Conservation (phyloP, 345 rosid species). For the Boechera retrofracta region DNA sequence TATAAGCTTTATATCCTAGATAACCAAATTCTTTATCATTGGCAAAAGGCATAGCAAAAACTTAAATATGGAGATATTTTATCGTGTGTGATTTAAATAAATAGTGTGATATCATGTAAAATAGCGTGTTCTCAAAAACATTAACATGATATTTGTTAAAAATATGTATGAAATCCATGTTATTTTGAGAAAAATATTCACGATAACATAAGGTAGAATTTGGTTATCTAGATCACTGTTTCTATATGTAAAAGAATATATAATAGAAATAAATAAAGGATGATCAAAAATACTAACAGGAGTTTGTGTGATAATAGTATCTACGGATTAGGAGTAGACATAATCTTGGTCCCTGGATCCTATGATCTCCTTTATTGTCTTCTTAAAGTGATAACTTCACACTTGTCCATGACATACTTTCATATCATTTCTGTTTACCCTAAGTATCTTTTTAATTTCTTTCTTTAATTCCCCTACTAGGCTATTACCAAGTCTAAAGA, state of each 20-base stretch:
- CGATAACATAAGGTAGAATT: not conserved
- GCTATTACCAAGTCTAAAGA: not conserved
- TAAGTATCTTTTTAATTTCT: not conserved
- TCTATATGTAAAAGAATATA: not conserved
- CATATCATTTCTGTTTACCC: slow-evolving; percentile 26
- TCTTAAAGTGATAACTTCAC: slow-evolving; percentile 55
- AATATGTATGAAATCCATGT: not conserved
- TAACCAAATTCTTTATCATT: not conserved
- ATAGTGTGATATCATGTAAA: not conserved
- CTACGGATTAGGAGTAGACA: slow-evolving; percentile 45
- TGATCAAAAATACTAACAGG: not conserved
- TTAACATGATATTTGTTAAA: not conserved
- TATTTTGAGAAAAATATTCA: too few species aligned
- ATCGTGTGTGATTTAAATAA: not conserved
- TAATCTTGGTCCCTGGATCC: slow-evolving; percentile 44
- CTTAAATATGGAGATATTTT: too few species aligned
- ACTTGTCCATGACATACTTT: slow-evolving; percentile 47
- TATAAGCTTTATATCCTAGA: not conserved
- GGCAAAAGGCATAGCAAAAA: not conserved
- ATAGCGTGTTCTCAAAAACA: not conserved
- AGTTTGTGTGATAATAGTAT: slow-evolving; percentile 41
- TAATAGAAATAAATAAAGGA: not conserved
- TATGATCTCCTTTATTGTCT: slow-evolving; percentile 44
- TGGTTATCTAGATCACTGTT: not conserved
- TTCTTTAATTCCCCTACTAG: not conserved